Base-by-base conservation (phyloP, 768 basidiomycete species). In the Suillus sp. region DNA sequence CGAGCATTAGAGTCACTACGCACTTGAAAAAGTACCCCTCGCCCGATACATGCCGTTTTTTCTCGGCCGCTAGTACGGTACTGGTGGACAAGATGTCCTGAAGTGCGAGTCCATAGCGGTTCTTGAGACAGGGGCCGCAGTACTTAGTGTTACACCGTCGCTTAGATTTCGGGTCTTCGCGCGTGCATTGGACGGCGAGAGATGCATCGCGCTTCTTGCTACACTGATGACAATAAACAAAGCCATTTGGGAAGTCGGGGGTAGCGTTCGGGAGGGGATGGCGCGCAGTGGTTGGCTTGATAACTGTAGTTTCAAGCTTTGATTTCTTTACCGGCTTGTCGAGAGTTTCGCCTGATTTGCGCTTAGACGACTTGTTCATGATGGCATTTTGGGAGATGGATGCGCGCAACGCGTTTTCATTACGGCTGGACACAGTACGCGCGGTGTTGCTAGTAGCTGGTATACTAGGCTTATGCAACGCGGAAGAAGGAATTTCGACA, bases 161-260 rank as follows among this genome's bases (percentile, higher is more conserved):
- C 54, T 68, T 40, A 66, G 75, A 73, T 63, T 72, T 73, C 68
- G 62, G 57, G 62, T 66, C 68, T 61, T 71, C 71, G 2, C 68
- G 63, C 2, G 82, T 83, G 63, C 81, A 83, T 14, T 72, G 79
- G 25, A 81, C 27, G 35, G 68, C 65, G n/a, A 65, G 80, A 81
- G 54, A 6, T 27, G 25, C 70, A 66, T 85, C 85, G 58, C 85
- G 84, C 67, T 87, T 89, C 70, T 81, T 83, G 65, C 79, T 80
- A 74, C 91, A 91, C 69, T 91, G 90, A 71, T 91, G 91, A 66
- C 91, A 92, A 66, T 86, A 84, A 57, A 84, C 74, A 55, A 71
- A 80, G 69, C 68, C 82, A 32, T 75, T 75, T 40, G 79, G 78
- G 62, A 67, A 73, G 43, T 78, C 74, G 22, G 76, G 62, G 13